Percentiles rank a stretch among this genome's conserved stretches.
Evolutionary conservation across 768 basidiomycete species (phyloP).

Genomic region (Leccinum truebloodii): DNA sequence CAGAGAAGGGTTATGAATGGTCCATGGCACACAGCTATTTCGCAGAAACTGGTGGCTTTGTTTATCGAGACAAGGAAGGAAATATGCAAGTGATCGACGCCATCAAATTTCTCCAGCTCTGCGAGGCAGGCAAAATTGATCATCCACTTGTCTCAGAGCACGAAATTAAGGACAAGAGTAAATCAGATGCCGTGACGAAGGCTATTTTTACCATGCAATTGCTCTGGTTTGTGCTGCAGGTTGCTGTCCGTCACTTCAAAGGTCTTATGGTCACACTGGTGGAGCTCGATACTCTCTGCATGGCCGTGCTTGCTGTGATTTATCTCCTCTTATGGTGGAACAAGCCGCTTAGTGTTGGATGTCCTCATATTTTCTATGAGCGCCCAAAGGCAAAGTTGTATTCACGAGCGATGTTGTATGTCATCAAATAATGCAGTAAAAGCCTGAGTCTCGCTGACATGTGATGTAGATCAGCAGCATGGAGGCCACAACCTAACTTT

Average conservation of each 20-base stretch:
- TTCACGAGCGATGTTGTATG: neutral
- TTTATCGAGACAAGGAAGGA: neutral
- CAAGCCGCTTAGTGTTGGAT: neutral
- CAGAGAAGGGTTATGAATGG: neutral
- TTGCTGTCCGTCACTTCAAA: neutral
- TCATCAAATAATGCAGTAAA: neutral
- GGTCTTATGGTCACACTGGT: neutral
- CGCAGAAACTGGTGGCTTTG: neutral
- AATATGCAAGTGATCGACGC: neutral
- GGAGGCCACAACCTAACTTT: neutral
- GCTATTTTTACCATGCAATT: neutral
- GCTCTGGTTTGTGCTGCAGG: neutral
- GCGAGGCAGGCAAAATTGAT: neutral
- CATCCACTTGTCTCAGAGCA: neutral
- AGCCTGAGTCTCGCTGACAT: neutral
- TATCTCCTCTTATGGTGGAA: neutral
- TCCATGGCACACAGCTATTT: neutral
- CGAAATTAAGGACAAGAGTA: neutral
- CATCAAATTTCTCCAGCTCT: neutral
- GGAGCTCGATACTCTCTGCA: neutral
- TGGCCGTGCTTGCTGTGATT: neutral
- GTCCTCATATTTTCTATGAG: neutral
- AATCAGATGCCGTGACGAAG: neutral
- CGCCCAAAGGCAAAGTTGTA: neutral
- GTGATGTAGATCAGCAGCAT: neutral